These are phyloP conservation scores for Pseudoperonospora humuli DNA, from an alignment of 352 stramenopile species.

Conservation along the genomic window DNA sequence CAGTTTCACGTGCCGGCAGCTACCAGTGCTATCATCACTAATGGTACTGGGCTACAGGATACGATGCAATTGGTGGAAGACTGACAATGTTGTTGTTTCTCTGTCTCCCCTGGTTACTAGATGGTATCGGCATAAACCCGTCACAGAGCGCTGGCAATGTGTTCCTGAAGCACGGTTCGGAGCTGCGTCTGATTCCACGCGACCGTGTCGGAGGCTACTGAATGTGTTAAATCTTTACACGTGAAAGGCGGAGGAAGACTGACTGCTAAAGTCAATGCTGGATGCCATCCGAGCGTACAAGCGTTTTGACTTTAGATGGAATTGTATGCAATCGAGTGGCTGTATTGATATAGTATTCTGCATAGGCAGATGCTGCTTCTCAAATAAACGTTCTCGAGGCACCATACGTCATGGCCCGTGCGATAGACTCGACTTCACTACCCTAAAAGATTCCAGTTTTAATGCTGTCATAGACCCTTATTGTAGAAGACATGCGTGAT, in stretches of 20 bases:
- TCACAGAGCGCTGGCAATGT: constrained; percentile 77
- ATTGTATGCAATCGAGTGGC: constrained; percentile 9
- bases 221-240: not conserved
- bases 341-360: constrained; percentile 28
- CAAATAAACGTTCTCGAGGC: constrained; percentile 10
- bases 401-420: constrained; percentile 2
- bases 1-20: constrained; percentile 73
- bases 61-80: not conserved
- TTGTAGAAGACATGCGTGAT: constrained; percentile 69
- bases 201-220: constrained; percentile 61
- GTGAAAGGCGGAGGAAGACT: too few species aligned
- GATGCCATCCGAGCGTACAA: too few species aligned
- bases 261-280: too few species aligned
- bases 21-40: constrained; percentile 86
- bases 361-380: constrained; percentile 6
- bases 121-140: constrained; percentile 80
- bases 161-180: constrained; percentile 79
- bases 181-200: constrained; percentile 76
- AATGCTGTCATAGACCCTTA: constrained; percentile 47
- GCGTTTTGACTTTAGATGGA: not conserved
- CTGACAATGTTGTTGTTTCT: constrained; percentile 8
- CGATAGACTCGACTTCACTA: not conserved
- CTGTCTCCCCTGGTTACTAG: constrained; percentile 18
- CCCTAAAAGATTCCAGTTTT: constrained; percentile 9
- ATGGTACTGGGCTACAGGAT: constrained; percentile 28